Evolutionary conservation across 2,329 filamentous ascomycete species (phyloP).

Genomic region (Hypoxylon sp.): DNA sequence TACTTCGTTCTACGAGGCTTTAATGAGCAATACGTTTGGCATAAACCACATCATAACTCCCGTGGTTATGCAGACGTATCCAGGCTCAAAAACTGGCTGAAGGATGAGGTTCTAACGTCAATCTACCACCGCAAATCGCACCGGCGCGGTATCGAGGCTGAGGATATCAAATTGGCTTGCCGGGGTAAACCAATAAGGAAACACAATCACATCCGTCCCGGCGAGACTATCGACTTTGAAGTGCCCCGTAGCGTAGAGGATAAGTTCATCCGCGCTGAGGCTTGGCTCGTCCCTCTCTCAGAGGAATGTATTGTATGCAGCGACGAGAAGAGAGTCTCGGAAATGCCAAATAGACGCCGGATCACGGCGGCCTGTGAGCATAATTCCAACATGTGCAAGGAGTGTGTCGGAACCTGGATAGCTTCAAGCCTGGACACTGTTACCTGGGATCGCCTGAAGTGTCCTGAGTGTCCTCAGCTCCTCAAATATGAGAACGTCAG

Average conservation of each 20-base stretch:
- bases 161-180: slow-evolving; percentile 44
- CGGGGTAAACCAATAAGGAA: slow-evolving; percentile 38
- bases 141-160: slow-evolving; percentile 30
- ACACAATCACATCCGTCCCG: slow-evolving; percentile 44
- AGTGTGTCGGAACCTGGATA: slow-evolving; percentile 57
- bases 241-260: slow-evolving; percentile 51
- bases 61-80: slow-evolving; percentile 31
- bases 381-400: slow-evolving; percentile 52
- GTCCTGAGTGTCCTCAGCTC: slow-evolving; percentile 55
- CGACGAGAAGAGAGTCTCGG: slow-evolving; percentile 55
- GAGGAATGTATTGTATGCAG: slow-evolving; percentile 56
- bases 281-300: slow-evolving; percentile 53
- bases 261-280: slow-evolving; percentile 53
- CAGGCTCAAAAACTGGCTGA: slow-evolving; percentile 45
- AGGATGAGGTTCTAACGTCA: slow-evolving; percentile 35
- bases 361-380: slow-evolving; percentile 54
- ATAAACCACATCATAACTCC: slow-evolving; percentile 40
- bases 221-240: slow-evolving; percentile 53
- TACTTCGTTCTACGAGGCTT: slow-evolving; percentile 53
- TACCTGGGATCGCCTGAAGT: slow-evolving; percentile 55
- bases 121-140: slow-evolving; percentile 30
- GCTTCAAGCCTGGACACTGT: slow-evolving; percentile 51
- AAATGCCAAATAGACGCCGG: slow-evolving; percentile 51
- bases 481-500: slow-evolving; percentile 54
- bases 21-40: slow-evolving; percentile 56